phyloP scores from a whole-genome alignment of 2,329 filamentous ascomycete species.

The Fusarium transvaalense region DNA sequence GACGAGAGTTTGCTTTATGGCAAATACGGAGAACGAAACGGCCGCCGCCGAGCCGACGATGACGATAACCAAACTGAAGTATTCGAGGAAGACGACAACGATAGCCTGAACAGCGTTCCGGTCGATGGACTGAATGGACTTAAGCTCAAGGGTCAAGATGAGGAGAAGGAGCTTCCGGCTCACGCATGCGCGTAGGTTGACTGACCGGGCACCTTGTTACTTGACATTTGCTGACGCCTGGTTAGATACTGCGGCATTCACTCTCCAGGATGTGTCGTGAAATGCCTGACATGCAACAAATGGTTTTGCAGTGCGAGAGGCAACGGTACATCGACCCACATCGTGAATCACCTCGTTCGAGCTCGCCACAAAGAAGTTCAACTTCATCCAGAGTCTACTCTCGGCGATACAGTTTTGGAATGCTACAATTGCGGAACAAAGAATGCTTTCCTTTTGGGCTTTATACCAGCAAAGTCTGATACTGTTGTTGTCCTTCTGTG shows the following conservation, averaged over 20 bases:
- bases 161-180: constrained; percentile 89
- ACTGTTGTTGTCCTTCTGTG: constrained; percentile 97
- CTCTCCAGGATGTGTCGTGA: constrained; percentile 93
- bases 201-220: constrained; percentile 10
- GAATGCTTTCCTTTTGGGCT: constrained; percentile 96
- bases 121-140: constrained; percentile 79
- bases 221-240: constrained; percentile 43
- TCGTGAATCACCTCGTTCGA: constrained; percentile 97
- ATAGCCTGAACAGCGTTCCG: constrained; percentile 82
- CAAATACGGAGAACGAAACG: constrained; percentile 71
- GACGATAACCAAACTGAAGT: constrained; percentile 90
- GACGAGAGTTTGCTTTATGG: constrained; percentile 86
- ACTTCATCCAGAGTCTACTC: constrained; percentile 89
- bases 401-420: constrained; percentile 96
- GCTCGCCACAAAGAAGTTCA: constrained; percentile 99
- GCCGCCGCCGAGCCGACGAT: constrained; percentile 81
- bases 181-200: constrained; percentile 92
- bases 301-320: constrained; percentile 99
- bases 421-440: constrained; percentile 99
- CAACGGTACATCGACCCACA: constrained; percentile 96
- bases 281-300: constrained; percentile 94
- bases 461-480: constrained; percentile 98
- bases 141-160: constrained; percentile 70
- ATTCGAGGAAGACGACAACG: constrained; percentile 84
- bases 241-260: constrained; percentile 95